Evolutionary conservation across 2,329 filamentous ascomycete species (phyloP), one percentile per base, ranked within the genome.

Genomic region (Esteya vermicola): DNA sequence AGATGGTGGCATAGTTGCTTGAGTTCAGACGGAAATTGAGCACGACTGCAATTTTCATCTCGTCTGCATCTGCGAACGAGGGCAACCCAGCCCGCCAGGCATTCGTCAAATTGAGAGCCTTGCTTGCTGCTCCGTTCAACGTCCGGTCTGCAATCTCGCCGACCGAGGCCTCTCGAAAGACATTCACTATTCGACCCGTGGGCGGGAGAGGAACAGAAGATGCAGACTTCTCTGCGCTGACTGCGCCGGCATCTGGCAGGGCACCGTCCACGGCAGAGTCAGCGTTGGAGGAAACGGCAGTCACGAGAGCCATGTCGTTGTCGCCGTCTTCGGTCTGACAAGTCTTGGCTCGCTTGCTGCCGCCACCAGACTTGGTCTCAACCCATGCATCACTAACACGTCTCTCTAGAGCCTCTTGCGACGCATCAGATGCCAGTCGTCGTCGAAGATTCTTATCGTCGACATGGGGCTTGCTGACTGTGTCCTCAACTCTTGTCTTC

Each of bases 281-380:
- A n/a, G n/a, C n/a, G n/a, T n/a, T n/a, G n/a, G n/a, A n/a, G n/a
- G n/a, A n/a, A n/a, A n/a, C n/a, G n/a, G n/a, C n/a, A 26, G 18
- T 37, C 20, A 26, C 25, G n/a, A 37, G 35, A 18, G 12, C 9
- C 8, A 9, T 13, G 13, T 22, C 20, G 4, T 35, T 22, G 14
- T 36, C 34, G 13, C 27, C 23, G 23, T 13, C 33, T 4, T n/a
- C 37, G 12, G 20, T 12, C n/a, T 22, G 34, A 21, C 32, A 46
- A 43, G 63, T 47, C 49, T 60, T 65, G 46, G 63, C 51, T 23
- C 63, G 58, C 53, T 66, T 66, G 42, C 54, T 55, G 46, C 54
- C 57, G 30, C 55, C 57, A 36, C 62, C 55, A 16, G 56, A 36
- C 6, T 54, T 54, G 33, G 55, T 60, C 48, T 64, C 54, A 27